Conservation (phyloP, 306 rosid genomes). For the Notholithocarpus densiflorus region DNA sequence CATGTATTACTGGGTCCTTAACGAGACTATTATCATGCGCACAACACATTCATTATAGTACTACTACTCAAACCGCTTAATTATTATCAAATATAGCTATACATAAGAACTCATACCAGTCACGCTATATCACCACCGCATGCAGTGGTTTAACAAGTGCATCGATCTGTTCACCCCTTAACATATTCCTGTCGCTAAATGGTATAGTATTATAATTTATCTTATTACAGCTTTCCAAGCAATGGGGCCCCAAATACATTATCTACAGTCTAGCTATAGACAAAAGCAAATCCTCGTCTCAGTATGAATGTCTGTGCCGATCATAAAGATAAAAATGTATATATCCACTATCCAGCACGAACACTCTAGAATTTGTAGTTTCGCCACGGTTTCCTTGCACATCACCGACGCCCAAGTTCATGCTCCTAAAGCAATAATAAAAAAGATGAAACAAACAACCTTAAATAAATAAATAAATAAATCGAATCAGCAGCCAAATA, state of each 20-base stretch:
- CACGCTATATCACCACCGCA: too few species aligned
- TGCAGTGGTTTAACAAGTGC: too few species aligned
- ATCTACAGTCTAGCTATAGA: not conserved
- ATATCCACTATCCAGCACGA: not conserved
- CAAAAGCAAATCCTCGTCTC: slow-evolving; percentile 1
- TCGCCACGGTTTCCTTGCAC: slow-evolving; percentile 26
- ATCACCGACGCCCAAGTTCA: slow-evolving; percentile 47
- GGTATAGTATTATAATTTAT: too few species aligned
- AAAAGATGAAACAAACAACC: not conserved
- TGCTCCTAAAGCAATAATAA: slow-evolving; percentile 4
- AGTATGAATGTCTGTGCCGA: slow-evolving; percentile 18
- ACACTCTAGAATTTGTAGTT: slow-evolving; percentile 9
- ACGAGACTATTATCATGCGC: accelerated
- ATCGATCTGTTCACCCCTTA: too few species aligned
- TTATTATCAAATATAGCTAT: too few species aligned
- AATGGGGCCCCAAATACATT: too few species aligned
- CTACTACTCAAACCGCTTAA: too few species aligned
- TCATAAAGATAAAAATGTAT: not conserved
- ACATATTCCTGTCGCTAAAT: too few species aligned
- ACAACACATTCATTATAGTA: too few species aligned
- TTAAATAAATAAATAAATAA: not conserved
- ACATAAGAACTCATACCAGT: too few species aligned
- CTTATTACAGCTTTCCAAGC: too few species aligned
- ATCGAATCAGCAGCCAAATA: slow-evolving; percentile 30
- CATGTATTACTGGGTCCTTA: accelerated